Percentiles rank a stretch among this genome's conserved stretches.
phyloP scores from a whole-genome alignment of 2,329 filamentous ascomycete species.

The Pseudogymnoascus sp. region DNA sequence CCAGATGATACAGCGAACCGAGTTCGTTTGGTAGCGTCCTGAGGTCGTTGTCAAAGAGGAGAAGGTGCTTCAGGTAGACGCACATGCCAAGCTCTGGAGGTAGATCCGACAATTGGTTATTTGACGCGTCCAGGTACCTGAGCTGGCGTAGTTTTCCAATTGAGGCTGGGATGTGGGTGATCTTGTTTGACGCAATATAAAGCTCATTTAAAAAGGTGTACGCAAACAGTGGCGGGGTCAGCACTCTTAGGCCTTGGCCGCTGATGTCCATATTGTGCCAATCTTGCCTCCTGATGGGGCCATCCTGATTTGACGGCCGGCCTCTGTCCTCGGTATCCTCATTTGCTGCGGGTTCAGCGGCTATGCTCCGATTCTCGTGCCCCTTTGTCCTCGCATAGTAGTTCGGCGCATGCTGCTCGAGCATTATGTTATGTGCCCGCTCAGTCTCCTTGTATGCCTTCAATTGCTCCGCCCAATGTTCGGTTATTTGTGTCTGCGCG shows the following conservation, averaged over 20 bases:
- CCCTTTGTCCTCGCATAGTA: slow-evolving; percentile 68
- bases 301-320: slow-evolving; percentile 58
- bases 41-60: slow-evolving; percentile 87
- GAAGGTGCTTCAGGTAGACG: slow-evolving; percentile 76
- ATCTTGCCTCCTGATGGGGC: slow-evolving; percentile 63
- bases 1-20: slow-evolving; percentile 79
- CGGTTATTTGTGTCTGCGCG: slow-evolving; percentile 47
- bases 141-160: slow-evolving; percentile 80
- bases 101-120: slow-evolving; percentile 74
- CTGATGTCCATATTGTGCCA: slow-evolving; percentile 94
- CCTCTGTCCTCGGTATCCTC: slow-evolving; percentile 47
- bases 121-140: slow-evolving; percentile 77
- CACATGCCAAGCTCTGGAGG: slow-evolving; percentile 96
- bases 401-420: slow-evolving; percentile 56
- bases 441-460: slow-evolving; percentile 71
- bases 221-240: slow-evolving; percentile 72
- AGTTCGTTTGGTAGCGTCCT: slow-evolving; percentile 76
- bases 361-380: slow-evolving; percentile 57
- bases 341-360: slow-evolving; percentile 39
- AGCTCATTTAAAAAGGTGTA: slow-evolving; percentile 88
- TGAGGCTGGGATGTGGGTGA: slow-evolving; percentile 68
- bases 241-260: slow-evolving; percentile 83
- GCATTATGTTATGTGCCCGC: slow-evolving; percentile 65
- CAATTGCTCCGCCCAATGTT: slow-evolving; percentile 85
- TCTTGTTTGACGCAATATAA: slow-evolving; percentile 88